Percentiles rank a stretch among this genome's conserved stretches.
Evolutionary conservation across 805 yeast genomes (phyloP).

Genomic region (Myxozyma sirexii): DNA sequence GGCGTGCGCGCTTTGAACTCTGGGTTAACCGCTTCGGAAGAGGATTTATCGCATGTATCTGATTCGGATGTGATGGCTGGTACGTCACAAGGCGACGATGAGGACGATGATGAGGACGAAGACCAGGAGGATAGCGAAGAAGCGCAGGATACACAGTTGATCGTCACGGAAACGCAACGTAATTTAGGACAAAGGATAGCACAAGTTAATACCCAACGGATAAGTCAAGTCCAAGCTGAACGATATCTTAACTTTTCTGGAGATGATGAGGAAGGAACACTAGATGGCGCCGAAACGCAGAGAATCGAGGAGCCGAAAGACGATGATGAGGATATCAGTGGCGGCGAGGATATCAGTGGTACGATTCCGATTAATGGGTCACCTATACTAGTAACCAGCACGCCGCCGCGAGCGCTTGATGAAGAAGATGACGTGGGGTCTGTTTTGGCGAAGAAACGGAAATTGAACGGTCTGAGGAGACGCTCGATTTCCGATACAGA

Average conservation of each 20-base stretch:
- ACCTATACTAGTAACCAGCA: not conserved
- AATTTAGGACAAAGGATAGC: not conserved
- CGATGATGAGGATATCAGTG: not conserved
- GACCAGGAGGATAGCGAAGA: not conserved
- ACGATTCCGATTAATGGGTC: not conserved
- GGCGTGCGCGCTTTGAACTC: not conserved
- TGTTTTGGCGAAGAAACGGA: no score
- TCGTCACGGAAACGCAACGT: not conserved
- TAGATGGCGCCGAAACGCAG: no score
- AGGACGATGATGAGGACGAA: not conserved
- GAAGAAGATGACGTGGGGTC: no score
- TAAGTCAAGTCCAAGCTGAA: slow-evolving; percentile 2
- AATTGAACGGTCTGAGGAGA: no score
- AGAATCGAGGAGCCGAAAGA: no score
- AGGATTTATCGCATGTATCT: slow-evolving; percentile 2
- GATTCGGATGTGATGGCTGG: slow-evolving; percentile 4
- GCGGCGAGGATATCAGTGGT: not conserved
- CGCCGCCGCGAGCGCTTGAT: not conserved
- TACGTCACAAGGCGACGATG: not conserved
- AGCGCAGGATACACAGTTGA: slow-evolving; percentile 1
- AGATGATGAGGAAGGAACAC: no score
- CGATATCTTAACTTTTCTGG: not conserved
- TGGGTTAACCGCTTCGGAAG: not conserved
- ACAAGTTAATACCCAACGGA: not conserved
- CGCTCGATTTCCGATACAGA: not conserved